A percentile compares a stretch with the other conserved stretches of the same genome.
Evolutionary conservation across 1,139 yeast species (phyloP).

Genomic region (Suhomyces panamericanus): DNA sequence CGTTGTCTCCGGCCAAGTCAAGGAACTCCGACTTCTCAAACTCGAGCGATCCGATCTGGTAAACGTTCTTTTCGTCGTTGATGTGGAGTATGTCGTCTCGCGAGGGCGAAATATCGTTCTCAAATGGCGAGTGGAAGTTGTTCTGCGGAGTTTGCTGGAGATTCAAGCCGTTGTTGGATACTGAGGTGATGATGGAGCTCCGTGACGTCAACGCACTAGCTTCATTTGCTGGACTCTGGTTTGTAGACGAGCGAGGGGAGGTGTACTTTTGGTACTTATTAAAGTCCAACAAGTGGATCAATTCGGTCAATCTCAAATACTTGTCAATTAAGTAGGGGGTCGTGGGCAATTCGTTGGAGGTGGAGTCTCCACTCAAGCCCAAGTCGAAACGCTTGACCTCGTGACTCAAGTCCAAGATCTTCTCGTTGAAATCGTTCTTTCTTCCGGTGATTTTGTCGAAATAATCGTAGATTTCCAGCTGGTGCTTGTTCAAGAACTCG

Average conservation of each 20-base stretch:
- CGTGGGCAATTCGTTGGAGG: constrained; percentile 60
- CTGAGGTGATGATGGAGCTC: constrained; percentile 13
- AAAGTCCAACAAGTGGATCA: constrained; percentile 46
- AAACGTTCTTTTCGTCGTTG: constrained; percentile 30
- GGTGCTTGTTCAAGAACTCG: constrained; percentile 58
- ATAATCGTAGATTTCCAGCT: constrained; percentile 61
- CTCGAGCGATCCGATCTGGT: constrained; percentile 55
- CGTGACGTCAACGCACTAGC: constrained; percentile 11
- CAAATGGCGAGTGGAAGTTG: constrained; percentile 2
- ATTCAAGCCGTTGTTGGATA: constrained; percentile 6
- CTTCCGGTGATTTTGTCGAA: constrained; percentile 72
- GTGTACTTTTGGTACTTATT: constrained; percentile 12
- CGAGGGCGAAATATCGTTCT: constrained; percentile 6
- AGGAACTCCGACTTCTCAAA: constrained; percentile 53
- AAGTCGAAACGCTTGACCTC: constrained; percentile 54
- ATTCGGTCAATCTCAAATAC: constrained; percentile 59
- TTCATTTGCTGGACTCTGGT: constrained; percentile 14
- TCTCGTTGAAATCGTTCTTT: constrained; percentile 65
- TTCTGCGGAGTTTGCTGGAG: constrained; percentile 4
- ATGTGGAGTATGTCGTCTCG: constrained; percentile 15
- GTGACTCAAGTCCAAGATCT: constrained; percentile 56
- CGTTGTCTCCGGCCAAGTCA: constrained; percentile 48
- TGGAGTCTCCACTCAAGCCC: constrained; percentile 45
- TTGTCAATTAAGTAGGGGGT: constrained; percentile 71
- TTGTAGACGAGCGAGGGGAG: constrained; percentile 6